Evolutionary conservation across 768 basidiomycete genomes (phyloP), one percentile per base, ranked within the genome.

Genomic region (Serendipita indica): DNA sequence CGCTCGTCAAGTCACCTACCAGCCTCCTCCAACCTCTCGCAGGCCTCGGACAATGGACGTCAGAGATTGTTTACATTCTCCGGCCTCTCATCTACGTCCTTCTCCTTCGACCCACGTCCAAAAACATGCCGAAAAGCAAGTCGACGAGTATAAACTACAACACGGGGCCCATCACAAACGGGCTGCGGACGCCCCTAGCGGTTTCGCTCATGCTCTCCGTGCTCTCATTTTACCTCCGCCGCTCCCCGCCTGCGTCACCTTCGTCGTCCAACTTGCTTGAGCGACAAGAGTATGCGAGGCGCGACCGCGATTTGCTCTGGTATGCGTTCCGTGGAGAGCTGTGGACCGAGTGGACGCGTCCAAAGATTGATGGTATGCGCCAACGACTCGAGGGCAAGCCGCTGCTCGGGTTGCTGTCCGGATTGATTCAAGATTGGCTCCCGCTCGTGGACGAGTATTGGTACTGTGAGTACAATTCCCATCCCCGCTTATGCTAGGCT

Each of bases 391-490:
- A 79, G 2, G 72, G 72, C 59, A 75, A 74, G 43, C 87, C 87
- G 14, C 56, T 89, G 27, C 65, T 91, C 27, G 79, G 82, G n/a
- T 67, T 89, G 49, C 69, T 88, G 37, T 75, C 86, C 63, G 78
- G 81, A 25, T 71, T 91, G 60, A 67, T 88, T 60, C 82, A 80
- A 62, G 88, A 89, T 65, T 91, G 89, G 89, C 80, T 91, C 62
- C 89, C 88, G 18, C 71, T 91, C 67, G 86, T 91, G 61, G 81
- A 91, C 67, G 86, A 87, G 66, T 91, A 91, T 72, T 83, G 91
- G 73, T 91, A 91, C 75, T 91, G 89, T 89, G 66, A 61, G 89
- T 75, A 34, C 41, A 16, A 33, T 13, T 39, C 35, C 18, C 35
- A 39, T 13, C 35, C 35, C 35, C 18, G 18, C 35, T 18, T 18